phyloP scores from a whole-genome alignment of 352 stramenopile species.

The Pythium myriotylum region DNA sequence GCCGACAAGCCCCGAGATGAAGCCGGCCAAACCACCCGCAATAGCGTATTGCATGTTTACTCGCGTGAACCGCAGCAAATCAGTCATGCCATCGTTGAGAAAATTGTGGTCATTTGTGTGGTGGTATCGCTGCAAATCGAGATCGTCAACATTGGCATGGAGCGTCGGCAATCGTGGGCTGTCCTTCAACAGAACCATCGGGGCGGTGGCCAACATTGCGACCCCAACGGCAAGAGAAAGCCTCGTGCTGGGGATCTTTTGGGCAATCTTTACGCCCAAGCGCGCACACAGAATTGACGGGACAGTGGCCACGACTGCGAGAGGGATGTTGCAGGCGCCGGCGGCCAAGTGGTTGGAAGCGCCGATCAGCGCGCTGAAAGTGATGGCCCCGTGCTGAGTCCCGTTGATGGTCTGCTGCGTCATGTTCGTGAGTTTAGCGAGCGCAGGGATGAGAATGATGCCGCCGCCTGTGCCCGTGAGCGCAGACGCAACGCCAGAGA shows the following conservation, averaged over 20 bases:
- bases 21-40: constrained; percentile 67
- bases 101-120: constrained; percentile 30
- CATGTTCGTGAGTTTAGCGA: constrained; percentile 81
- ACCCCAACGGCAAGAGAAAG: constrained; percentile 73
- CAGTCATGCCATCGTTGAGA: constrained; percentile 33
- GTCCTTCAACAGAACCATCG: constrained; percentile 85
- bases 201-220: constrained; percentile 73
- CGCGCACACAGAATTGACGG: constrained; percentile 75
- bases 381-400: constrained; percentile 76
- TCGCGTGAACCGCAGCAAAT: constrained; percentile 44
- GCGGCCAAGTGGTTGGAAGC: constrained; percentile 67
- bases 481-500: constrained; percentile 71
- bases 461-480: constrained; percentile 76
- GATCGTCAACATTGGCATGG: constrained; percentile 40
- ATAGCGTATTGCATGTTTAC: constrained; percentile 76
- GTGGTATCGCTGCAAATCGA: constrained; percentile 78
- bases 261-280: constrained; percentile 67
- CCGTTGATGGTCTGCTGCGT: constrained; percentile 83
- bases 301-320: constrained; percentile 68
- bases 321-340: constrained; percentile 70
- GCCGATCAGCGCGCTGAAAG: constrained; percentile 59
- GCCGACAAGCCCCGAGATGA: constrained; percentile 81
- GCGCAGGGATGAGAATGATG: constrained; percentile 76
- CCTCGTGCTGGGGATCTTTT: constrained; percentile 65
- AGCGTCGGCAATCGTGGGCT: constrained; percentile 69